phyloP scores from a whole-genome alignment of 179 eudicot genomes.

The Beta lomatogona region DNA sequence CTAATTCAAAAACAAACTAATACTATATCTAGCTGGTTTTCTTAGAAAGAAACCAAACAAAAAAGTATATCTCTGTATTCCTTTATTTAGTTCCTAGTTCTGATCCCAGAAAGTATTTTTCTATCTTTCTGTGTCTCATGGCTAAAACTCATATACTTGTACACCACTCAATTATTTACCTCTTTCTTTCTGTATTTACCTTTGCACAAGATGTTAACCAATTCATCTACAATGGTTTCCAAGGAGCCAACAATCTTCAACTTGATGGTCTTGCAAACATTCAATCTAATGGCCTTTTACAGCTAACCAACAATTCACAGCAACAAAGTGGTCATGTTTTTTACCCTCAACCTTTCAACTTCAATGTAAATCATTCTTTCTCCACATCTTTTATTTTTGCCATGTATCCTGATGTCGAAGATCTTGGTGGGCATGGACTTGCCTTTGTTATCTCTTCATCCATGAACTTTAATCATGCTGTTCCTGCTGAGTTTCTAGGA shows the following conservation, averaged over 20 bases:
- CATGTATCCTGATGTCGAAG: slow-evolving; percentile 7
- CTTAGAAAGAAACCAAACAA: neutral
- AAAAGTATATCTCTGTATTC: neutral
- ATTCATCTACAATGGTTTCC: slow-evolving; percentile 20
- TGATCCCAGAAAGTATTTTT: neutral
- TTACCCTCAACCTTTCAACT: neutral
- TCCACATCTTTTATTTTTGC: slow-evolving; percentile 30
- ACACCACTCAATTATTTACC: neutral
- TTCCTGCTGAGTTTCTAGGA: slow-evolving; percentile 33
- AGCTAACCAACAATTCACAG: slow-evolving; percentile 31
- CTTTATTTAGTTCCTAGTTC: neutral
- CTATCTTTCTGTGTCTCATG: neutral
- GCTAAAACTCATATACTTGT: neutral
- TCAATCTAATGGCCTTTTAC: slow-evolving; percentile 33
- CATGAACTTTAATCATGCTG: slow-evolving; percentile 17
- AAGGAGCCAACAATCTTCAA: slow-evolving; percentile 9
- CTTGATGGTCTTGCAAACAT: slow-evolving; percentile 29
- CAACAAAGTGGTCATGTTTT: slow-evolving; percentile 25
- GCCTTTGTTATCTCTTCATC: slow-evolving; percentile 34
- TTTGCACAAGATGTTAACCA: neutral
- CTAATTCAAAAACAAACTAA: neutral
- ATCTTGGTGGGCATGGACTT: slow-evolving; percentile 29
- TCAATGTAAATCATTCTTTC: slow-evolving; percentile 13
- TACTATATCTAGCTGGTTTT: neutral
- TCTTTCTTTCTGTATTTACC: neutral